Percentiles rank a stretch among this genome's conserved stretches.
Evolutionary conservation across 768 basidiomycete species (phyloP).

Genomic region (Suillus paluster): DNA sequence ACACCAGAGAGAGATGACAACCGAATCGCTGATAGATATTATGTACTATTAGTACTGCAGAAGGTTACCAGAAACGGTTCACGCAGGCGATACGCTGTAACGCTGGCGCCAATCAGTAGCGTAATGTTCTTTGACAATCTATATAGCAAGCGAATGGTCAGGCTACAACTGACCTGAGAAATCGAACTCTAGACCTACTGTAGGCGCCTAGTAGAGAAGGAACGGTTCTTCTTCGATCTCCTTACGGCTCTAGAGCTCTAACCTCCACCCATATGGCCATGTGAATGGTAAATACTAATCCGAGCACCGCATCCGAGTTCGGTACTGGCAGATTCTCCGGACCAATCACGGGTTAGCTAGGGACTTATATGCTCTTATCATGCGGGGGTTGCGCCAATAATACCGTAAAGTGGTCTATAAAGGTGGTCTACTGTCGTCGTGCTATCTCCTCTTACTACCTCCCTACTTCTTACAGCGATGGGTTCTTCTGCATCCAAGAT

Average conservation of each 20-base stretch:
- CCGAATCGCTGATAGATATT: not conserved
- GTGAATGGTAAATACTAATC: too few species aligned
- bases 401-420: slow-evolving; percentile 2
- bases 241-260: too few species aligned
- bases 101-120: too few species aligned
- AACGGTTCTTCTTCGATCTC: too few species aligned
- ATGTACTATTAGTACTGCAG: not conserved
- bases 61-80: not conserved
- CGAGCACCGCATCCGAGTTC: too few species aligned
- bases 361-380: not conserved
- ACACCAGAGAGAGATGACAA: not conserved
- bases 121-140: too few species aligned
- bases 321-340: not conserved
- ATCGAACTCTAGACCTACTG: too few species aligned
- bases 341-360: not conserved
- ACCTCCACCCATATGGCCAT: too few species aligned
- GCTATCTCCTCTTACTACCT: not conserved
- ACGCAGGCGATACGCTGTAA: not conserved
- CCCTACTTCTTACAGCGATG: slow-evolving; percentile 18
- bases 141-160: too few species aligned
- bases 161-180: too few species aligned
- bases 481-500: slow-evolving; percentile 30
- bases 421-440: slow-evolving; percentile 2
- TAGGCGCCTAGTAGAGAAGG: too few species aligned
- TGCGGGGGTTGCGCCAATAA: not conserved